Evolutionary conservation across 2,329 filamentous ascomycete genomes (phyloP).

Genomic region (Penicillium vulpinum): DNA sequence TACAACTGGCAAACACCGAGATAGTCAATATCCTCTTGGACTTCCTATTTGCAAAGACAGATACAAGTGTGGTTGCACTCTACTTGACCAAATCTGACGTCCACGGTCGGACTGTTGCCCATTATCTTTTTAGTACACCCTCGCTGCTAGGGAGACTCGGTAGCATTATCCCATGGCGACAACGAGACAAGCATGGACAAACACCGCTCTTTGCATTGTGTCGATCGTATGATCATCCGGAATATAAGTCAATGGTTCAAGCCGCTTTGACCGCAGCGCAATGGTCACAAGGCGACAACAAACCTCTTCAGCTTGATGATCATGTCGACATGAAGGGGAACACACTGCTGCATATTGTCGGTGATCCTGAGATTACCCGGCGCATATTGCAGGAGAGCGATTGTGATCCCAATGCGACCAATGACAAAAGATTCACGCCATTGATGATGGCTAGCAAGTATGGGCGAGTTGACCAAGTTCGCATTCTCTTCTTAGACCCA

Average conservation of each 20-base stretch:
- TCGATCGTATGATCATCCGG: slow-evolving; percentile 87
- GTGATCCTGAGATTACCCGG: slow-evolving; percentile 73
- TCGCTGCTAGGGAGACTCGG: slow-evolving; percentile 76
- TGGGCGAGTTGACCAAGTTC: slow-evolving; percentile 88
- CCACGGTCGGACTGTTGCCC: slow-evolving; percentile 85
- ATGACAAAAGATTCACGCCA: slow-evolving; percentile 91
- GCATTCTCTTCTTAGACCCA: slow-evolving; percentile 81
- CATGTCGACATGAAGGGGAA: slow-evolving; percentile 93
- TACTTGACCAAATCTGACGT: slow-evolving; percentile 79
- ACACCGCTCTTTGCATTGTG: slow-evolving; percentile 96
- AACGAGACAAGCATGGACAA: slow-evolving; percentile 93
- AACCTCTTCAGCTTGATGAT: slow-evolving; percentile 84
- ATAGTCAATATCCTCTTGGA: slow-evolving; percentile 74
- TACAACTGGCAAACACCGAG: slow-evolving; percentile 76
- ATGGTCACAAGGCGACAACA: slow-evolving; percentile 70
- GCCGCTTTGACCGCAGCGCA: slow-evolving; percentile 74
- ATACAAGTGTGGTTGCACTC: slow-evolving; percentile 57
- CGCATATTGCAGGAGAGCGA: slow-evolving; percentile 81
- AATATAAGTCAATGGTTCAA: slow-evolving; percentile 86
- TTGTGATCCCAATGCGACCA: slow-evolving; percentile 92
- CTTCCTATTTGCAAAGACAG: slow-evolving; percentile 62
- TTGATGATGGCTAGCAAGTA: slow-evolving; percentile 99
- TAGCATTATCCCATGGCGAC: slow-evolving; percentile 77
- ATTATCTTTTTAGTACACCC: slow-evolving; percentile 93
- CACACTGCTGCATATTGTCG: slow-evolving; percentile 92